Evolutionary conservation across 2,329 filamentous ascomycete species (phyloP).

Genomic region (Camillea tinctor): DNA sequence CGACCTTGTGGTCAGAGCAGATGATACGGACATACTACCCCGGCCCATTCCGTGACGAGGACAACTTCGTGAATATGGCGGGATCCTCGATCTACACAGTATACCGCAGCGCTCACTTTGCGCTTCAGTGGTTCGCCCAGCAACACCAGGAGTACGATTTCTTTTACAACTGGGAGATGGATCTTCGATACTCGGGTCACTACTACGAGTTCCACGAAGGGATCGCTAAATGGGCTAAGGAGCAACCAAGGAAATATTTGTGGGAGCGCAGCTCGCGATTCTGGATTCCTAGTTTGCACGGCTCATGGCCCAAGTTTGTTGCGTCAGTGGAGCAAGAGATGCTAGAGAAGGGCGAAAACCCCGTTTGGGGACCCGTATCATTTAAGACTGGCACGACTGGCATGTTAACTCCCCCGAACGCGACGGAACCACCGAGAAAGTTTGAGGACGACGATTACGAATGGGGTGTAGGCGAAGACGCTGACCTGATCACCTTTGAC

Average conservation of each 20-base stretch:
- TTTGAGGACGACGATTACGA: slow-evolving; percentile 65
- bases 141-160: slow-evolving; percentile 46
- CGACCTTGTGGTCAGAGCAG: slow-evolving; percentile 66
- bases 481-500: slow-evolving; percentile 60
- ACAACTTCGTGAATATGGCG: slow-evolving; percentile 36
- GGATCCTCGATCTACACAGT: slow-evolving; percentile 52
- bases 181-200: slow-evolving; percentile 44
- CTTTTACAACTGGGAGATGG: slow-evolving; percentile 50
- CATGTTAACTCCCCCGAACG: slow-evolving; percentile 53
- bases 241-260: slow-evolving; percentile 58
- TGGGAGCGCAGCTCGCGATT: slow-evolving; percentile 63
- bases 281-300: slow-evolving; percentile 58
- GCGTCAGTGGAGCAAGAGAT: slow-evolving; percentile 54
- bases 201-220: slow-evolving; percentile 56
- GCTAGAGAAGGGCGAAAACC: slow-evolving; percentile 32
- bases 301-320: slow-evolving; percentile 55
- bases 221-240: slow-evolving; percentile 51
- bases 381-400: slow-evolving; percentile 41
- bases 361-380: slow-evolving; percentile 60
- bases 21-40: slow-evolving; percentile 65
- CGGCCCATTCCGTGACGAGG: slow-evolving; percentile 58
- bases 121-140: slow-evolving; percentile 46
- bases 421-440: slow-evolving; percentile 56
- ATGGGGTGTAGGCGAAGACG: slow-evolving; percentile 57
- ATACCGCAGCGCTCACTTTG: slow-evolving; percentile 46